Base-by-base conservation (phyloP, 495 filamentous ascomycete species). In the Diplogelasinospora grovesii region DNA sequence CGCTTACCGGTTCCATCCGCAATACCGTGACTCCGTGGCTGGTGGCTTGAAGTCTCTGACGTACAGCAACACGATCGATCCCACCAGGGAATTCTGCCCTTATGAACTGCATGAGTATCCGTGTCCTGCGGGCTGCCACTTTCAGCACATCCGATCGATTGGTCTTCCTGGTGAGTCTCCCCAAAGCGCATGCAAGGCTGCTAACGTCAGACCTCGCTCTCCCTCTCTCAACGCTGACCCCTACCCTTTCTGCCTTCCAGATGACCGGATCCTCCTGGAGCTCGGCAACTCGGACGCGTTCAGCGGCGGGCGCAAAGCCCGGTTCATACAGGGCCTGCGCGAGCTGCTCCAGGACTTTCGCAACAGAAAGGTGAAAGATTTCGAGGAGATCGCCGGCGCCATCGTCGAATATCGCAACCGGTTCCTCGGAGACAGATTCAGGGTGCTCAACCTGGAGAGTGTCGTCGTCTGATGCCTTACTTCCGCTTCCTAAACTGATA, bases 1-100 rank as follows among this genome's bases (percentile, higher is more conserved):
- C 56, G 82, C 85, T 30, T 97, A 85, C 65, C 87, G 92, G 41
- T 93, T 85, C 52, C 87, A 96, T 60, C 84, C 85, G 18, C 68
- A 75, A 22, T 96, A 77, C 64, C 62, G 70, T 38, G 53, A 84
- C 21, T 63, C 78, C 28, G 81, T 92, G 45, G 56, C 80, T 38
- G 79, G 77, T 51, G 89, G 89, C 36, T 81, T 86, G 57, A 81
- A 80, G 60, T 97, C 93, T 47, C 68, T 93, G 73, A 96, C 86
- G 30, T 97, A 89, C 68, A 96, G 86, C 59, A 80, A 90, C 61
- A 78, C 77, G 40, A 90, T 97, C 58, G 75, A 96, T 54, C 65
- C 83, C 5, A 70, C 75, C 48, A 80, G 71, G 45, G 74, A 72
- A 34, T 41, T 97, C 14, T 97, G 92, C 59, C 78, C 70, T 2